Evolutionary conservation across 306 rosid genomes (phyloP).

Genomic region (Medicago arabica): DNA sequence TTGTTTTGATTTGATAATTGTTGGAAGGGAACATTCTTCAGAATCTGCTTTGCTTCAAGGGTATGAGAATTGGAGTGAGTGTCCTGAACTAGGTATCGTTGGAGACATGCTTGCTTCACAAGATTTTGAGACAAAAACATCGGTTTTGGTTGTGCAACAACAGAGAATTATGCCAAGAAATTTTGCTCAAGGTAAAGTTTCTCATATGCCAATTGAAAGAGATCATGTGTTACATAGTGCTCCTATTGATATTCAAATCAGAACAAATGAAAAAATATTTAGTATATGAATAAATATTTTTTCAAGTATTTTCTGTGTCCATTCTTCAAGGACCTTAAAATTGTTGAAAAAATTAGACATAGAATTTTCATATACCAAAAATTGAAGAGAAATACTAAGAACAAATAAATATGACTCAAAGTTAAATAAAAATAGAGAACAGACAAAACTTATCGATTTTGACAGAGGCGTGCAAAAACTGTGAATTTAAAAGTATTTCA

Average conservation of each 20-base stretch:
- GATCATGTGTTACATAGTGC: constrained; percentile 42
- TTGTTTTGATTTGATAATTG: constrained; percentile 66
- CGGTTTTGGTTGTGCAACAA: constrained; percentile 71
- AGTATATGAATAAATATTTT: neutral
- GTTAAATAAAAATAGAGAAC: no score
- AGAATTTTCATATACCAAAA: no score
- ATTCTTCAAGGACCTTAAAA: no score
- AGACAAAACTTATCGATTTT: no score
- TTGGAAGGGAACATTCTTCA: constrained; percentile 61
- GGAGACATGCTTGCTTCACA: constrained; percentile 76
- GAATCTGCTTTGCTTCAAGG: constrained; percentile 51
- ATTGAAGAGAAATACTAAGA: no score
- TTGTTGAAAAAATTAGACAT: no score
- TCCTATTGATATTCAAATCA: constrained; percentile 7
- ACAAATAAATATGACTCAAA: no score
- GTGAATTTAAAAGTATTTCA: no score
- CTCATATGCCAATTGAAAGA: neutral
- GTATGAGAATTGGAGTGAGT: constrained; percentile 67
- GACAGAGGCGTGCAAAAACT: no score
- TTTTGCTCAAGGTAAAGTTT: neutral
- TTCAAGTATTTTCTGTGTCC: no score
- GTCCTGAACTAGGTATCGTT: constrained; percentile 62
- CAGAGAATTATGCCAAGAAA: constrained; percentile 56
- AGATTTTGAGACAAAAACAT: constrained; percentile 52
- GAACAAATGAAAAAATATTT: neutral